A percentile compares a stretch with the other conserved stretches of the same genome.
Evolutionary conservation across 1,284 basidiomycete species (phyloP).

Genomic region (Cryptococcus sp.): DNA sequence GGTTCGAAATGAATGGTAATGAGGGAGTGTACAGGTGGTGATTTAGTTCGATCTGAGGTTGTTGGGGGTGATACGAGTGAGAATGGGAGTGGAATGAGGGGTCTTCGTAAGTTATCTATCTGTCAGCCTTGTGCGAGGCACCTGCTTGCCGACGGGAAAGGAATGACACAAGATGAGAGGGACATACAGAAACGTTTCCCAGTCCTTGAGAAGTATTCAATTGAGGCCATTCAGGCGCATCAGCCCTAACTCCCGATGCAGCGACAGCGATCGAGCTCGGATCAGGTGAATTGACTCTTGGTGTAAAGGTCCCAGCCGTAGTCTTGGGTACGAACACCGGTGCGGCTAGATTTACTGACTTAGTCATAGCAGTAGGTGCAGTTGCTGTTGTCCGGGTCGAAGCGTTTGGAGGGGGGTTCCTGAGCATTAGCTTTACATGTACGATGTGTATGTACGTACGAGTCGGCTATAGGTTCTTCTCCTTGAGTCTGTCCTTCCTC

Average conservation of each 20-base stretch:
- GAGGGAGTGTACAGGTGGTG: constrained; percentile 82
- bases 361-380: neutral
- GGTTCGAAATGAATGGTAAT: constrained; percentile 54
- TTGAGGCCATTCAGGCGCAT: neutral
- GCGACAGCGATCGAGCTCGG: neutral
- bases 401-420: neutral
- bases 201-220: too few relatives aligned
- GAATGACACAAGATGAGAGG: too few relatives aligned
- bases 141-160: too few relatives aligned
- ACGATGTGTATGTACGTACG: too few relatives aligned
- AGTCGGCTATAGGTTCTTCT: neutral
- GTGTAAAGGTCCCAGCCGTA: too few relatives aligned
- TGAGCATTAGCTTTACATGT: neutral
- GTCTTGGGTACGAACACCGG: constrained; percentile 80
- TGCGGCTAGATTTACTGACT: constrained; percentile 48
- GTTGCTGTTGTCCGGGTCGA: neutral
- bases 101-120: neutral
- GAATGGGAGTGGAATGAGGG: neutral
- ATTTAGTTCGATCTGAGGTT: constrained; percentile 59
- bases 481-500: neutral
- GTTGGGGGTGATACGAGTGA: neutral
- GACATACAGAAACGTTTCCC: too few relatives aligned
- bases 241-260: neutral
- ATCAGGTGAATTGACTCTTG: neutral
- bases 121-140: neutral